Conservation (phyloP, 306 rosid species). For the Quercus berberidifolia region DNA sequence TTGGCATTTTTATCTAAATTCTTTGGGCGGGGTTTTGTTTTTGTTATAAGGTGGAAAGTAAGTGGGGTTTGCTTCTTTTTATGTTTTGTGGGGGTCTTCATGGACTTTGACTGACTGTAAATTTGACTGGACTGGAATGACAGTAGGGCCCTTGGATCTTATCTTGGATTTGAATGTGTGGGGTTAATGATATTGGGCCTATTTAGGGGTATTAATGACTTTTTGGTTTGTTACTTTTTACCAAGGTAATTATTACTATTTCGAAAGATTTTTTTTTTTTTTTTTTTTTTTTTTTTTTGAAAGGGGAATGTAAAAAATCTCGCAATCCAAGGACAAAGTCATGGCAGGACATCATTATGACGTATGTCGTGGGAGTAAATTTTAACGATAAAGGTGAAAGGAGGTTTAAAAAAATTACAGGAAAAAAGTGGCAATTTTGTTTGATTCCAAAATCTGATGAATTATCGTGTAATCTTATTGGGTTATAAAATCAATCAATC, state of each 20-base stretch:
- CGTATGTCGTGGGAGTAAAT: background rate
- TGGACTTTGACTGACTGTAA: background rate
- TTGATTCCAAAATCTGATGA: too few species aligned
- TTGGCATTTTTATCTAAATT: background rate
- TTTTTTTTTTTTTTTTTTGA: too few species aligned
- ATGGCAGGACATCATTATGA: background rate
- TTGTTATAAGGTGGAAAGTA: background rate
- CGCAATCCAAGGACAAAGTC: background rate
- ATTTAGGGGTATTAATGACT: background rate
- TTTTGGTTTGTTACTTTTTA: background rate
- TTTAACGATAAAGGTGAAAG: background rate
- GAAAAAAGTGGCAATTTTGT: too few species aligned
- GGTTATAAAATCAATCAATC: too few species aligned
- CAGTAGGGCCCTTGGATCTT: background rate
- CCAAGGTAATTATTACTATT: too few species aligned
- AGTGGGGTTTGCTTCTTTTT: background rate
- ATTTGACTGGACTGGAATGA: slow-evolving; percentile 6
- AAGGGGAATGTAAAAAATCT: too few species aligned
- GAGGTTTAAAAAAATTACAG: background rate
- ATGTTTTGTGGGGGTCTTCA: background rate
- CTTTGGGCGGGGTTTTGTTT: background rate
- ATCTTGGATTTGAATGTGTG: too few species aligned
- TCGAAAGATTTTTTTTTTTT: too few species aligned
- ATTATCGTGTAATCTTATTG: too few species aligned
- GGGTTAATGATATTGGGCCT: too few species aligned